Percentiles rank a stretch among this genome's conserved stretches.
These are phyloP conservation scores for Cutaneotrichosporon cutaneum DNA, from an alignment of 1,284 basidiomycete species.

Conservation along the genomic window DNA sequence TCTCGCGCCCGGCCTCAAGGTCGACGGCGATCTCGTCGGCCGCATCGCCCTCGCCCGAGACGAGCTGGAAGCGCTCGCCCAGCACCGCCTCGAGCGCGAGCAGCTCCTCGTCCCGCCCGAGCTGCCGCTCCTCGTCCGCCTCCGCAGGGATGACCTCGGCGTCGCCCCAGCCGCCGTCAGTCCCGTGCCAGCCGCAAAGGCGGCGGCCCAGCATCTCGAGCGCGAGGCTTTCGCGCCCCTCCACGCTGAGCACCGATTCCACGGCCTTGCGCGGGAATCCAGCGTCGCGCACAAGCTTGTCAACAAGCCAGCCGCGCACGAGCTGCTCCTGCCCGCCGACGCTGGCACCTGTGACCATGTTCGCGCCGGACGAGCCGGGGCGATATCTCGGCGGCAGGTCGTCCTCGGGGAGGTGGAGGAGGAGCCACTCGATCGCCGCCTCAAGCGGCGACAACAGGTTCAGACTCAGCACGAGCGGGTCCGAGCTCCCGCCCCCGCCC, in stretches of 20 bases:
- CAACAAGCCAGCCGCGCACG: conserved; percentile 75
- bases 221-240: conserved; percentile 44
- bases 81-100: conserved; percentile 61
- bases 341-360: conserved; percentile 60
- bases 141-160: conserved; percentile 56
- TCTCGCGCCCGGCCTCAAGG: conserved; percentile 56
- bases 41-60: conserved; percentile 29
- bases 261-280: conserved; percentile 78
- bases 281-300: conserved; percentile 76
- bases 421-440: conserved; percentile 55
- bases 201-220: conserved; percentile 51
- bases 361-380: conserved; percentile 65
- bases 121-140: conserved; percentile 55
- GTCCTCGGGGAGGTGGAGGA: conserved; percentile 58
- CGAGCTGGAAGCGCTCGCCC: conserved; percentile 51
- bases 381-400: conserved; percentile 62
- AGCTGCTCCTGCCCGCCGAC: conserved; percentile 62
- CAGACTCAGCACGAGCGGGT: conserved; percentile 52
- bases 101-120: conserved; percentile 68
- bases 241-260: conserved; percentile 56
- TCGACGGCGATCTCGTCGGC: conserved; percentile 59
- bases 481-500: conserved; percentile 16
- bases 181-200: conserved; percentile 53
- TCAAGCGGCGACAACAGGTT: conserved; percentile 59
- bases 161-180: conserved; percentile 51